These are phyloP conservation scores for Russula compacta DNA, from an alignment of 768 basidiomycete genomes.

Conservation along the genomic window DNA sequence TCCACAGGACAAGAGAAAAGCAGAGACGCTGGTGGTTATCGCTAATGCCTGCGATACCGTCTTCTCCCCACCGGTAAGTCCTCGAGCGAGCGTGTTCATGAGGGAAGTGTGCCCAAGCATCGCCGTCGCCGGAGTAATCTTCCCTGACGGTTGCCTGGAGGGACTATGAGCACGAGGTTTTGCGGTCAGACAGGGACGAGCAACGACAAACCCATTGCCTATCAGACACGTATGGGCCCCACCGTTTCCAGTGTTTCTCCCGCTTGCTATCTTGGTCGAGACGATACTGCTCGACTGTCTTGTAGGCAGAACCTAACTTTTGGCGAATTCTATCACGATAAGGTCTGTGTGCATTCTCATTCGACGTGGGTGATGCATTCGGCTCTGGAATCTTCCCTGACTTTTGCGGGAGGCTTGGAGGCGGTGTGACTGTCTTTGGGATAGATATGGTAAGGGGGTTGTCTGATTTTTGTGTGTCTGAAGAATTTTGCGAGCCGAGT, in stretches of 20 bases:
- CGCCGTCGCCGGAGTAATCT: conserved; percentile 94
- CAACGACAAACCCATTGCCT: conserved; percentile 79
- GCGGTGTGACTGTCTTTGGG: conserved; percentile 40
- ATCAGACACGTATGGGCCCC: conserved; percentile 97
- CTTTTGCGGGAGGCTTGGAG: conserved; percentile 27
- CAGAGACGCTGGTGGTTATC: conserved; percentile 96
- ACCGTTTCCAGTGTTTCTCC: conserved; percentile 93
- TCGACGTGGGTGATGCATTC: conserved; percentile 10
- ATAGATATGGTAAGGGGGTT: conserved; percentile 56
- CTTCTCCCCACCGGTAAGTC: conserved; percentile 98
- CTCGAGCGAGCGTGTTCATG: conserved; percentile 89
- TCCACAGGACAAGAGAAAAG: conserved; percentile 89
- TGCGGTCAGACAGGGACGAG: not conserved
- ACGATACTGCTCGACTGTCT: conserved; percentile 74
- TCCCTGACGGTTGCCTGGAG: conserved; percentile 91
- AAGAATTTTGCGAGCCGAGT: conserved; percentile 14
- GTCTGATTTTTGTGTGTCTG: conserved; percentile 18
- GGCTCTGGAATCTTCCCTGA: not conserved
- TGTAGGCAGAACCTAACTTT: conserved; percentile 60
- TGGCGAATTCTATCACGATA: conserved; percentile 62
- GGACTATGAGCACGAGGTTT: conserved; percentile 16
- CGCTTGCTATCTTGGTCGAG: conserved; percentile 74
- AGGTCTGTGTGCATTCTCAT: conserved; percentile 21
- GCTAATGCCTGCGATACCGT: conserved; percentile 93
- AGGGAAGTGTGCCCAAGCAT: conserved; percentile 93